A percentile compares a stretch with the other conserved stretches of the same genome.
These are phyloP conservation scores for Pholiota adiposa DNA, from an alignment of 1,284 basidiomycete species.

Conservation along the genomic window DNA sequence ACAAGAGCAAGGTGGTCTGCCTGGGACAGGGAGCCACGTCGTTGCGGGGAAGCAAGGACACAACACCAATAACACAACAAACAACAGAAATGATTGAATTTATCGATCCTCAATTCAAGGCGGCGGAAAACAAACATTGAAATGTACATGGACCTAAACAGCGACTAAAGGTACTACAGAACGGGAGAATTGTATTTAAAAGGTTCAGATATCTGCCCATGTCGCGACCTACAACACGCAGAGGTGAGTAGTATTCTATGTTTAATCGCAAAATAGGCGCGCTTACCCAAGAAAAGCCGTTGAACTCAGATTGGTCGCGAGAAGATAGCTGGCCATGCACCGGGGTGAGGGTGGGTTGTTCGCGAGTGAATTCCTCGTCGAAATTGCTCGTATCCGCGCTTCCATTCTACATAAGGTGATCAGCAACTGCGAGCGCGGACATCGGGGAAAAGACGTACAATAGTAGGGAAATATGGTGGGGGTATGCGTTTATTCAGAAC, in stretches of 20 bases:
- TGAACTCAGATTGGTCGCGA: conserved; percentile 94
- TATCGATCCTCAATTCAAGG: conserved; percentile 16
- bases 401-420: conserved; percentile 57
- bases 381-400: conserved; percentile 88
- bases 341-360: conserved; percentile 97
- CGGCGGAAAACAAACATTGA: conserved; percentile 20
- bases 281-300: conserved; percentile 90
- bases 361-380: conserved; percentile 95
- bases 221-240: conserved; percentile 54
- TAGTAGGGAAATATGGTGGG: conserved; percentile 95
- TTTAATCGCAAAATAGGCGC: background rate
- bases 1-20: conserved; percentile 46
- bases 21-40: conserved; percentile 73
- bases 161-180: conserved; percentile 32
- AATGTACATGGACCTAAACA: conserved; percentile 28
- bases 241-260: conserved; percentile 4
- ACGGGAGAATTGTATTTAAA: conserved; percentile 31
- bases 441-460: conserved; percentile 61
- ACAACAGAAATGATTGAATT: conserved; percentile 27
- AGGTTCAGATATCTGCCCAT: conserved; percentile 69
- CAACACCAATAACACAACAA: too few relatives aligned
- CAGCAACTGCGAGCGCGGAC: background rate
- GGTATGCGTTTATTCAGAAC: conserved; percentile 96
- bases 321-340: conserved; percentile 95
- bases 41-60: conserved; percentile 39